Percentiles rank a stretch among this genome's conserved stretches.
These are phyloP conservation scores for Chlorociboria aeruginascens DNA, from an alignment of 495 filamentous ascomycete species.

Conservation along the genomic window DNA sequence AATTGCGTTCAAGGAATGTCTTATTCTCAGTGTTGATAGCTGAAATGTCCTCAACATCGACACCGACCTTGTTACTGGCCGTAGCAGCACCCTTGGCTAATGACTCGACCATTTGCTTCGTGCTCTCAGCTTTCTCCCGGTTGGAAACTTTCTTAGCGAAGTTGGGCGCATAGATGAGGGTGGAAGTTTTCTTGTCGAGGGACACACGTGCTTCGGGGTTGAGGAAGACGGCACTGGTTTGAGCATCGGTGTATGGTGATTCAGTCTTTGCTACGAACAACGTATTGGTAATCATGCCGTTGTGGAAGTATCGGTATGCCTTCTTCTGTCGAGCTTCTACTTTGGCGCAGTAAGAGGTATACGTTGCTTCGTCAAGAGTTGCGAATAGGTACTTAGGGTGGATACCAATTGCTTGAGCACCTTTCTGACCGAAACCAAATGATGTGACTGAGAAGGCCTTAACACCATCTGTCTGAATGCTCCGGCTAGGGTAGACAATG, in stretches of 20 bases:
- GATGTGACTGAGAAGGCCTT: slow-evolving; percentile 98
- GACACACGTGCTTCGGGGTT: slow-evolving; percentile 88
- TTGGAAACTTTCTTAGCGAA: slow-evolving; percentile 44
- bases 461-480: slow-evolving; percentile 93
- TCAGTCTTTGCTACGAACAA: slow-evolving; percentile 92
- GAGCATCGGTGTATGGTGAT: slow-evolving; percentile 80
- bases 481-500: slow-evolving; percentile 91
- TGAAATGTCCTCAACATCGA: slow-evolving; percentile 79
- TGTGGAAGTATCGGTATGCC: slow-evolving; percentile 96
- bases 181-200: slow-evolving; percentile 68
- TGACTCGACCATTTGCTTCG: slow-evolving; percentile 65
- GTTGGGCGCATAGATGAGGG: slow-evolving; percentile 57
- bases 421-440: slow-evolving; percentile 99
- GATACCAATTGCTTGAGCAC: slow-evolving; percentile 91
- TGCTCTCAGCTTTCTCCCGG: slow-evolving; percentile 42
- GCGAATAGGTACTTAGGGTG: slow-evolving; percentile 95
- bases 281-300: slow-evolving; percentile 90
- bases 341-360: slow-evolving; percentile 70
- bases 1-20: slow-evolving; percentile 91
- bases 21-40: slow-evolving; percentile 86
- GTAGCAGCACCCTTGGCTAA: slow-evolving; percentile 60
- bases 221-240: slow-evolving; percentile 76
- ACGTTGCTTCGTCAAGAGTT: slow-evolving; percentile 78
- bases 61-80: slow-evolving; percentile 70
- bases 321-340: slow-evolving; percentile 91